phyloP scores from a whole-genome alignment of 2,329 filamentous ascomycete species.

The Pseudomassariella vexata region DNA sequence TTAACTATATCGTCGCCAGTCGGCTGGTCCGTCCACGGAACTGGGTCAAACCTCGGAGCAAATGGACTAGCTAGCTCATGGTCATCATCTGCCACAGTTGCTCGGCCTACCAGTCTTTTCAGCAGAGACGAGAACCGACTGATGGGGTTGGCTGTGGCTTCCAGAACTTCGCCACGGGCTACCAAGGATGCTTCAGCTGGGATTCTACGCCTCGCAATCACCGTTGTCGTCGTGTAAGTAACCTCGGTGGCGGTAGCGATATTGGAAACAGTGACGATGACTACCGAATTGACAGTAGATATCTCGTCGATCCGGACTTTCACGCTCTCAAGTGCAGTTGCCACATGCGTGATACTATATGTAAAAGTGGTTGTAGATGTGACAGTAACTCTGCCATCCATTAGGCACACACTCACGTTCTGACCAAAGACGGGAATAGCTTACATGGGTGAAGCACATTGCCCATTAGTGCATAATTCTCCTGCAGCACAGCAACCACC shows the following conservation, averaged over 20 bases:
- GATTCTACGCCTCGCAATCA: not conserved
- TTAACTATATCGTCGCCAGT: not conserved
- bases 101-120: not conserved
- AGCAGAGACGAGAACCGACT: too few relatives aligned
- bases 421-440: too few relatives aligned
- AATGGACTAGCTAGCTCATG: not conserved
- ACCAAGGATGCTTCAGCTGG: not conserved
- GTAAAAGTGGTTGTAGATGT: not conserved
- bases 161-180: not conserved
- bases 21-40: not conserved
- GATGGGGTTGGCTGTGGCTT: too few relatives aligned
- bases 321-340: not conserved
- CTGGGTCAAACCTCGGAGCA: not conserved
- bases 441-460: conserved; percentile 3
- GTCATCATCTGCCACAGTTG: not conserved
- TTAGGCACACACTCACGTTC: too few relatives aligned
- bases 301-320: not conserved
- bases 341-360: not conserved
- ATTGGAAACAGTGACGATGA: not conserved
- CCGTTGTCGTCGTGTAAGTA: conserved; percentile 1
- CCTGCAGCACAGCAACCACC: not conserved
- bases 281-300: not conserved
- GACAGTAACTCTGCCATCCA: not conserved
- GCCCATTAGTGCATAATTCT: not conserved
- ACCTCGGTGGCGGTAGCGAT: not conserved